phyloP scores from a whole-genome alignment of 176 grass and related monocot species.

The Avena atlantica region DNA sequence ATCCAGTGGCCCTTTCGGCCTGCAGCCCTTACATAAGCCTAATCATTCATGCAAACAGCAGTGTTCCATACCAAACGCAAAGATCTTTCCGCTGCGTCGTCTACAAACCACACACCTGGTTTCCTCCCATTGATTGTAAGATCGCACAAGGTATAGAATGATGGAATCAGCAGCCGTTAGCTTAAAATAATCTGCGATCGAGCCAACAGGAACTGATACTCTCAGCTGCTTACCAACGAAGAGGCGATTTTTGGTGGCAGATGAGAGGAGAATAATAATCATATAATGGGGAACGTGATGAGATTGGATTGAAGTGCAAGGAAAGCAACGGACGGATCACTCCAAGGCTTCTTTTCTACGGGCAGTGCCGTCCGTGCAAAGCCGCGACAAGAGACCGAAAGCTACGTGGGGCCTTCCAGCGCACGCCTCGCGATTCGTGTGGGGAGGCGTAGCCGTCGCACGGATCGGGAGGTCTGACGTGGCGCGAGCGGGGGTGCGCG shows the following conservation, averaged over 20 bases:
- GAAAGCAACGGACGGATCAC: conserved; percentile 47
- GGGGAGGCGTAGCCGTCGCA: neutral
- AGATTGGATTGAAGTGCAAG: conserved; percentile 50
- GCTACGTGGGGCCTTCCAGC: neutral
- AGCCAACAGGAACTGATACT: neutral
- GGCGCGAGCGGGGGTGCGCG: neutral
- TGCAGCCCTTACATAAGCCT: conserved; percentile 19
- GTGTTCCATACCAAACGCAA: neutral
- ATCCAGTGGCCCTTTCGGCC: conserved; percentile 43
- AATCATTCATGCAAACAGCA: conserved; percentile 25
- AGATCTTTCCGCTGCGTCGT: neutral
- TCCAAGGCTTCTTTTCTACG: conserved; percentile 32
- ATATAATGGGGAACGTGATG: neutral
- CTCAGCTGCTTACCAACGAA: neutral
- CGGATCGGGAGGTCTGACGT: conserved; percentile 43
- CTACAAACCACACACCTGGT: neutral
- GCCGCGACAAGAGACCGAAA: conserved; percentile 40
- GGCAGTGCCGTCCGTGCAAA: conserved; percentile 43
- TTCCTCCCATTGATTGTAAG: conserved; percentile 2
- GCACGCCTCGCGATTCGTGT: conserved; percentile 42
- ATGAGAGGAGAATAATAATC: neutral
- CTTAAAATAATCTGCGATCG: conserved; percentile 29
- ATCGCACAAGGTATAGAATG: neutral
- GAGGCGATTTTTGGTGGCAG: conserved; percentile 15
- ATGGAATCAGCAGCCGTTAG: neutral